Evolutionary conservation across 805 yeast genomes (phyloP).

Genomic region (Candida berthetii): DNA sequence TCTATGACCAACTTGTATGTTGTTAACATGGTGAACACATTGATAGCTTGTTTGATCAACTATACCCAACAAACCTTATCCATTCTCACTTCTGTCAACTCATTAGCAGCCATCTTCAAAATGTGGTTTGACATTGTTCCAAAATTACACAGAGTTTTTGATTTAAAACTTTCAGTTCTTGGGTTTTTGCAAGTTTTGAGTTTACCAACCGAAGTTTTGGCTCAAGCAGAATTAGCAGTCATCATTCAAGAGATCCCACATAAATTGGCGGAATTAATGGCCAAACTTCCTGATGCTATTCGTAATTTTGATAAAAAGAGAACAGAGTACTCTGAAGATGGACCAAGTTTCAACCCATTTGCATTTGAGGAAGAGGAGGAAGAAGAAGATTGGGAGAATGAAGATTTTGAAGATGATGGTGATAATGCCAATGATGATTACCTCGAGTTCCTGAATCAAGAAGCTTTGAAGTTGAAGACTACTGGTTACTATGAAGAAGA

Average conservation of each 20-base stretch:
- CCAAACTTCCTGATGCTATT: slow-evolving; percentile 67
- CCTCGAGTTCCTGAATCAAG: slow-evolving; percentile 39
- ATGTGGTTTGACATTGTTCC: slow-evolving; percentile 58
- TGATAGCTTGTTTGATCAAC: slow-evolving; percentile 58
- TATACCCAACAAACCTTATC: slow-evolving; percentile 49
- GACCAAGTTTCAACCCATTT: slow-evolving; percentile 22
- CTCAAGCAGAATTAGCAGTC: slow-evolving; percentile 26
- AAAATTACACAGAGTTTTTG: slow-evolving; percentile 64
- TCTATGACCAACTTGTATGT: slow-evolving; percentile 26
- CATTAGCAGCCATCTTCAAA: slow-evolving; percentile 45
- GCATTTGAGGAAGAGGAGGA: slow-evolving; percentile 23
- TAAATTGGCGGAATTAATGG: slow-evolving; percentile 45
- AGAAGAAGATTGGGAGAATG: slow-evolving; percentile 32
- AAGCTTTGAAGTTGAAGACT: slow-evolving; percentile 31
- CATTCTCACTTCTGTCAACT: slow-evolving; percentile 37
- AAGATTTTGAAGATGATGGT: slow-evolving; percentile 19
- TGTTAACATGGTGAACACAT: slow-evolving; percentile 48
- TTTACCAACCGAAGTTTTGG: slow-evolving; percentile 21
- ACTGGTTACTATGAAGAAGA: slow-evolving; percentile 27
- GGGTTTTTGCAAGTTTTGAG: slow-evolving; percentile 51
- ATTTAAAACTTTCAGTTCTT: slow-evolving; percentile 67
- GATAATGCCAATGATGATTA: slow-evolving; percentile 35
- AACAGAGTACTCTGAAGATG: slow-evolving; percentile 28
- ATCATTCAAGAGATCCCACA: slow-evolving; percentile 44
- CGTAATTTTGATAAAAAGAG: slow-evolving; percentile 57